Evolutionary conservation across 2,329 filamentous ascomycete species (phyloP), one percentile per base, ranked within the genome.

Genomic region (Cladosporium velox): DNA sequence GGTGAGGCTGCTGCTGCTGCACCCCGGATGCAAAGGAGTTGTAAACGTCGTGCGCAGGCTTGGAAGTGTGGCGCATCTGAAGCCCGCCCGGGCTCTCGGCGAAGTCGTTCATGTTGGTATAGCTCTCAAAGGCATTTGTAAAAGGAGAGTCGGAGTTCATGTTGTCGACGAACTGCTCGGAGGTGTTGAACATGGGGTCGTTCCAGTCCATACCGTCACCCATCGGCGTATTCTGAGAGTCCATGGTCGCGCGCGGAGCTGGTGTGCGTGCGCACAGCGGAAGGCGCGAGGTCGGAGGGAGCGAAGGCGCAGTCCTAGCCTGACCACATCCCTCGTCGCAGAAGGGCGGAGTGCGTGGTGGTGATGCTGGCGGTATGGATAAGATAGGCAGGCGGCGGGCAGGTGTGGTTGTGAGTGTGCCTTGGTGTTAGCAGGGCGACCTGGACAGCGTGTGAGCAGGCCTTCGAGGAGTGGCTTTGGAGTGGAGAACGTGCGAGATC

Each of bases 181-280:
- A 54, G 28, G 65, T 68, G 57, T 69, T 68, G 34, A 69, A 75
- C 57, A 69, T 65, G 35, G 72, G 70, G 63, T 74, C 72, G 59
- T 71, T 70, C 70, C 72, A 74, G 67, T 74, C 72, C 32, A 70
- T 67, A 59, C 67, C 65, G 52, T 62, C 66, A 24, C 64, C 66
- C 60, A 66, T 32, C 35, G 66, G 54, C 15, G 65, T 60, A 54
- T 64, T 64, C 32, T 64, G 57, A 10, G 47, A 49, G 59, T 66
- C 65, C 65, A 66, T 84, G 81, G 49, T 83, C 83, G 70, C 83
- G 80, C 83, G 81, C 28, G 82, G 81, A 63, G 84, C 84, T 84
- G 83, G 86, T 86, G 59, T 47, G 64, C 64, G 59, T 47, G 64
- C 64, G 83, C 81, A 73, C 81, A 83, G 34, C 26, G 35, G 63